A percentile compares a stretch with the other conserved stretches of the same genome.
Evolutionary conservation across 306 rosid genomes (phyloP).

Genomic region (Begonia masoniana): DNA sequence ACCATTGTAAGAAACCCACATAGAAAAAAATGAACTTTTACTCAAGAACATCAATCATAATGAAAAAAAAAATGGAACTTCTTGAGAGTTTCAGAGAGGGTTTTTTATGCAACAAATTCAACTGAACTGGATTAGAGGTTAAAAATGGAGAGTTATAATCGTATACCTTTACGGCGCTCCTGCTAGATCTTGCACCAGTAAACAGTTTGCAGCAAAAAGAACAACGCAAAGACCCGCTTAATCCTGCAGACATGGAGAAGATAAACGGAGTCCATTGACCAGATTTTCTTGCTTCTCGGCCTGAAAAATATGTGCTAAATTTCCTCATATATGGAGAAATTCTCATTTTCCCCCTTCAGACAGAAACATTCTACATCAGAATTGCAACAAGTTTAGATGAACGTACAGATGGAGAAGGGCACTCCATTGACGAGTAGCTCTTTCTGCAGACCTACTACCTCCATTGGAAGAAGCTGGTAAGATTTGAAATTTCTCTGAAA

Average conservation of each 20-base stretch:
- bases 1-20: neutral
- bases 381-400: neutral
- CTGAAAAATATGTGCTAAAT: too few relatives aligned
- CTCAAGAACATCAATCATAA: too few relatives aligned
- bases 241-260: neutral
- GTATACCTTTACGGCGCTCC: neutral
- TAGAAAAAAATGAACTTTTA: neutral
- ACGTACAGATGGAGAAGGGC: neutral
- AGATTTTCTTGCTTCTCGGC: too few relatives aligned
- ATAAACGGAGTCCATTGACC: too few relatives aligned
- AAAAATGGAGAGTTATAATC: neutral
- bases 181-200: neutral
- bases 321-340: too few relatives aligned
- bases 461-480: neutral
- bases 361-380: too few relatives aligned
- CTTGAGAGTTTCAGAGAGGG: neutral
- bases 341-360: too few relatives aligned
- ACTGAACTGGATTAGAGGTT: neutral
- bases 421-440: neutral
- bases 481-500: neutral
- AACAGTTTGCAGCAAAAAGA: neutral
- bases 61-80: too few relatives aligned
- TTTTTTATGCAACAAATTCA: too few relatives aligned
- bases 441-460: neutral
- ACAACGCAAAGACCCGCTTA: conserved; percentile 2